phyloP scores from a whole-genome alignment of 352 stramenopile genomes.

The Thalassiosira delicatula region DNA sequence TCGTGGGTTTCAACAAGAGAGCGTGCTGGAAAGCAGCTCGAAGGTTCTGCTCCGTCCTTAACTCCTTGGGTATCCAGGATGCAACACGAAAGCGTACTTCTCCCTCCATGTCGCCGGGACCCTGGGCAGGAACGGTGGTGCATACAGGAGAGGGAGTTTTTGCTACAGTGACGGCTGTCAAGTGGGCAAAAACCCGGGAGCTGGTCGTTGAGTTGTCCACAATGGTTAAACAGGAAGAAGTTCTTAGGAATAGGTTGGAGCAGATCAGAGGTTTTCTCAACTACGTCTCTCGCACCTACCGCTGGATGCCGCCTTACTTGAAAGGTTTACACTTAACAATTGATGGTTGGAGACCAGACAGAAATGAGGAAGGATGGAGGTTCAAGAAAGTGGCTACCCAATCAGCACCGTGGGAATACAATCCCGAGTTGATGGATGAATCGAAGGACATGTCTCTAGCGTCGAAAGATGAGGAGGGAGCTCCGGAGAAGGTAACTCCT shows the following conservation, averaged over 20 bases:
- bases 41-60: neutral
- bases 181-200: slow-evolving; percentile 48
- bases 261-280: slow-evolving; percentile 50
- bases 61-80: slow-evolving; percentile 58
- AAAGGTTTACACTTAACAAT: slow-evolving; percentile 54
- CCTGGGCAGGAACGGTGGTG: slow-evolving; percentile 56
- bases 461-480: neutral
- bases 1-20: slow-evolving; percentile 7
- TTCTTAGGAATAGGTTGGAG: neutral
- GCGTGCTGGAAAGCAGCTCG: slow-evolving; percentile 11
- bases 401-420: neutral
- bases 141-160: slow-evolving; percentile 12
- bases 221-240: neutral
- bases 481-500: neutral
- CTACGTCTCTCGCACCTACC: slow-evolving; percentile 21
- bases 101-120: slow-evolving; percentile 26
- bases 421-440: neutral
- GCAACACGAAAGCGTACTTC: slow-evolving; percentile 51
- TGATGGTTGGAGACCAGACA: slow-evolving; percentile 33
- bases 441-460: neutral
- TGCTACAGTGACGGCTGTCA: slow-evolving; percentile 1
- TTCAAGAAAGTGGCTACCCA: neutral
- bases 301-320: slow-evolving; percentile 32
- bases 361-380: slow-evolving; percentile 44
- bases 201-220: slow-evolving; percentile 4